Evolutionary conservation across 2,329 filamentous ascomycete genomes (phyloP).

Genomic region (Epichloe coenophiala): DNA sequence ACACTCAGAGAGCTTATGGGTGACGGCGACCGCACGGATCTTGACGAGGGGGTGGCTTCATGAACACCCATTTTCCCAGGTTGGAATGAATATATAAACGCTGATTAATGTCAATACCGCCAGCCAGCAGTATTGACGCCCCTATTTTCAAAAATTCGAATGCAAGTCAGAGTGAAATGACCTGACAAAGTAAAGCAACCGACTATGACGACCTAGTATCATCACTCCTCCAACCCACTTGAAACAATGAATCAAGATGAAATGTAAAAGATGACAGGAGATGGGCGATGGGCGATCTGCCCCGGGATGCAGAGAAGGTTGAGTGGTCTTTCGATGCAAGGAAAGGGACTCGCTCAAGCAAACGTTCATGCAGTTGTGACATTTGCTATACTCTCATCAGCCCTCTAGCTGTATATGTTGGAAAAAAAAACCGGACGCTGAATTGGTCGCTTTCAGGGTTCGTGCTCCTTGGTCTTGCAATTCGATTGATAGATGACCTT

Average conservation of each 20-base stretch:
- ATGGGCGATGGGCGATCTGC: background rate
- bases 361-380: background rate
- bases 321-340: background rate
- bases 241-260: background rate
- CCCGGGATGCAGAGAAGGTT: background rate
- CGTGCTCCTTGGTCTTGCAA: background rate
- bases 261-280: background rate
- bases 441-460: background rate
- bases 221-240: background rate
- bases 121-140: background rate
- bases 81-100: background rate
- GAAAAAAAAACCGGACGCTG: background rate
- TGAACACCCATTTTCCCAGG: background rate
- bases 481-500: background rate
- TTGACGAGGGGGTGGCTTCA: conserved; percentile 2
- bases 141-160: background rate
- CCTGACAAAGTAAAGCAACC: background rate
- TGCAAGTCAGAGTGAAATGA: background rate
- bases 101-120: background rate
- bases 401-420: background rate
- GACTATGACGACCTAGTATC: background rate
- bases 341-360: background rate
- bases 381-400: background rate
- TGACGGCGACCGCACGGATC: conserved; percentile 24
- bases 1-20: conserved; percentile 64